Conservation (phyloP, 129 eudicot genomes). For the Silybum marianum region DNA sequence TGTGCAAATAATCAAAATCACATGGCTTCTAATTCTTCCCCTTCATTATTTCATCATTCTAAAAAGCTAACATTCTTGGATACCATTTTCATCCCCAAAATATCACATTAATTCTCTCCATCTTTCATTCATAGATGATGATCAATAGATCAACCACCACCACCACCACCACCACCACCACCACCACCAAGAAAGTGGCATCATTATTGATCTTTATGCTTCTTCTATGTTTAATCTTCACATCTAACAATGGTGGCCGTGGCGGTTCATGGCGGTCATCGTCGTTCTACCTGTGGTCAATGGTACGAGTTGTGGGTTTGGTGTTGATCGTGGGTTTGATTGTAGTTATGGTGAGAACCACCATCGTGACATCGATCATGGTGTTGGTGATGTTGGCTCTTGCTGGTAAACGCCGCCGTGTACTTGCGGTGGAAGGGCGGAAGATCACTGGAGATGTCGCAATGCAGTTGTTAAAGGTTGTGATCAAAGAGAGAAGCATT, state of each 20-base stretch:
- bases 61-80: slow-evolving; percentile 28
- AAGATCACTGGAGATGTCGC: slow-evolving; percentile 73
- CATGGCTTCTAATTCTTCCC: slow-evolving; percentile 24
- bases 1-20: slow-evolving; percentile 31
- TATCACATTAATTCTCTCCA: background rate
- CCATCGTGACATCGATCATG: slow-evolving; percentile 71
- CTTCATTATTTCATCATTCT: slow-evolving; percentile 21
- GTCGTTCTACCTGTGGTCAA: slow-evolving; percentile 17
- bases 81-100: slow-evolving; percentile 13
- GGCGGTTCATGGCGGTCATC: slow-evolving; percentile 24
- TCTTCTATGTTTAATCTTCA: slow-evolving; percentile 20
- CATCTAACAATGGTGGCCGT: background rate
- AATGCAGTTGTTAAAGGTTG: slow-evolving; percentile 54
- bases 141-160: slow-evolving; percentile 13
- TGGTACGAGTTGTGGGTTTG: slow-evolving; percentile 10
- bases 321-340: slow-evolving; percentile 29
- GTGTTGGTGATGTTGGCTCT: slow-evolving; percentile 69
- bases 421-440: slow-evolving; percentile 64
- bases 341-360: slow-evolving; percentile 54
- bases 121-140: slow-evolving; percentile 21
- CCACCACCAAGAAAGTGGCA: background rate
- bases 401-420: slow-evolving; percentile 69
- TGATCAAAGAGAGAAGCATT: slow-evolving; percentile 48
- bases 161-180: background rate
- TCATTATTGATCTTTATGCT: slow-evolving; percentile 20